Evolutionary conservation across 352 stramenopile species (phyloP).

Genomic region (Globisporangium takayamanum): DNA sequence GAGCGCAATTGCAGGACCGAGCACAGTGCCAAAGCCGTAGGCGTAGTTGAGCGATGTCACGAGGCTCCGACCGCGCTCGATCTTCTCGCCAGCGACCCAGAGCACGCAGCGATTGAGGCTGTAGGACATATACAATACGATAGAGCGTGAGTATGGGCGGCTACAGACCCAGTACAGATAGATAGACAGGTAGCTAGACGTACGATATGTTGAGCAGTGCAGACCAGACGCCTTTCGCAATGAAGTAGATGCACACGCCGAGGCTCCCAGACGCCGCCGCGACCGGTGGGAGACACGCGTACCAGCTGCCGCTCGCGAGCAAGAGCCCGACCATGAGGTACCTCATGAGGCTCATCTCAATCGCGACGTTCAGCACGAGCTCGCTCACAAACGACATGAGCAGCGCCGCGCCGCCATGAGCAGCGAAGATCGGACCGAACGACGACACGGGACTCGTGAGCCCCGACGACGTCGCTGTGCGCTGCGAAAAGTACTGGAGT

Average conservation of each 20-base stretch:
- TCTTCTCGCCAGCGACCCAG: conserved; percentile 62
- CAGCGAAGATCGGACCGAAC: conserved; percentile 70
- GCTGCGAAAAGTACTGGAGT: conserved; percentile 59
- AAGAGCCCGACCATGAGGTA: conserved; percentile 56
- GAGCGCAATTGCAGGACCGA: conserved; percentile 44
- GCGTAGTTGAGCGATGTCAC: conserved; percentile 71
- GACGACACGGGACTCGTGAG: conserved; percentile 49
- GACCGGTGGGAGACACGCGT: conserved; percentile 50
- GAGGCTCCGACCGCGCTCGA: conserved; percentile 59
- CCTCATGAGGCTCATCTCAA: conserved; percentile 68
- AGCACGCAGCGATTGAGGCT: conserved; percentile 65
- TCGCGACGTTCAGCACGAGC: conserved; percentile 57
- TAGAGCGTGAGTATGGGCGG: too few species aligned
- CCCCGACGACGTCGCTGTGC: conserved; percentile 28
- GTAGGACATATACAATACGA: neutral
- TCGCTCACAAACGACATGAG: conserved; percentile 80
- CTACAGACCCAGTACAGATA: neutral
- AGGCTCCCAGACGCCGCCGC: conserved; percentile 57
- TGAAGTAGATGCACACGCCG: conserved; percentile 62
- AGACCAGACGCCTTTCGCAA: conserved; percentile 68
- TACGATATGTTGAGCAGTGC: conserved; percentile 77
- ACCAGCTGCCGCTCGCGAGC: conserved; percentile 54
- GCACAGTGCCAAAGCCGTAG: conserved; percentile 55
- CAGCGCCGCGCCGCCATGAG: conserved; percentile 58
- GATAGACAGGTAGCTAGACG: conserved; percentile 1